Evolutionary conservation across 805 yeast genomes (phyloP).

Genomic region (Peterozyma xylosa): DNA sequence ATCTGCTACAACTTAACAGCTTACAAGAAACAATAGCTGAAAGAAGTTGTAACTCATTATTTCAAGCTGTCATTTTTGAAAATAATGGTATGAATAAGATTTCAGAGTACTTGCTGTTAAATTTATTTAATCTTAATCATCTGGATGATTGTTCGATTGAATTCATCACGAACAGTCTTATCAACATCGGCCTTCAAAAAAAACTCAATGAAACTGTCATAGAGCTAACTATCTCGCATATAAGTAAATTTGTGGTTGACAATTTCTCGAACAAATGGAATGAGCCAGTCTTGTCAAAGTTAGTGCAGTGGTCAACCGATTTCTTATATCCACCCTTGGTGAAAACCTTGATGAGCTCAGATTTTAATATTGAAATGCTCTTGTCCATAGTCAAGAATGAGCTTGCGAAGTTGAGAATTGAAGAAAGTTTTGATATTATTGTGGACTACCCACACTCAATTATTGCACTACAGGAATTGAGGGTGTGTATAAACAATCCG

Average conservation of each 20-base stretch:
- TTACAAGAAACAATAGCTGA: constrained; percentile 12
- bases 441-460: constrained; percentile 42
- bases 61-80: constrained; percentile 10
- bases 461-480: constrained; percentile 51
- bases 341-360: constrained; percentile 11
- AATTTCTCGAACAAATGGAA: constrained; percentile 31
- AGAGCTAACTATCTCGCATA: constrained; percentile 27
- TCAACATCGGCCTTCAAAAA: constrained; percentile 14
- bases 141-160: constrained; percentile 8
- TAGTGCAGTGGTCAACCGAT: constrained; percentile 29
- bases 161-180: constrained; percentile 7
- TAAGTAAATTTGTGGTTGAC: constrained; percentile 22
- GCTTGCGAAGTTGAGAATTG: constrained; percentile 35
- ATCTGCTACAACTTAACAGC: constrained; percentile 2
- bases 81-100: constrained; percentile 8
- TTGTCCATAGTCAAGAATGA: constrained; percentile 14
- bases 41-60: constrained; percentile 16
- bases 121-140: constrained; percentile 11
- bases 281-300: constrained; percentile 22
- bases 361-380: constrained; percentile 12
- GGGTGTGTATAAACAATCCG: constrained; percentile 37
- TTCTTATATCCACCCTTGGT: constrained; percentile 27
- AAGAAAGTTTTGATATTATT: constrained; percentile 55
- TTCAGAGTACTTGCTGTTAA: not conserved
- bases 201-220: constrained; percentile 23